Evolutionary conservation across 305 asterid genomes (phyloP), one percentile per base, ranked within the genome.

Genomic region (Euphrasia arctica): DNA sequence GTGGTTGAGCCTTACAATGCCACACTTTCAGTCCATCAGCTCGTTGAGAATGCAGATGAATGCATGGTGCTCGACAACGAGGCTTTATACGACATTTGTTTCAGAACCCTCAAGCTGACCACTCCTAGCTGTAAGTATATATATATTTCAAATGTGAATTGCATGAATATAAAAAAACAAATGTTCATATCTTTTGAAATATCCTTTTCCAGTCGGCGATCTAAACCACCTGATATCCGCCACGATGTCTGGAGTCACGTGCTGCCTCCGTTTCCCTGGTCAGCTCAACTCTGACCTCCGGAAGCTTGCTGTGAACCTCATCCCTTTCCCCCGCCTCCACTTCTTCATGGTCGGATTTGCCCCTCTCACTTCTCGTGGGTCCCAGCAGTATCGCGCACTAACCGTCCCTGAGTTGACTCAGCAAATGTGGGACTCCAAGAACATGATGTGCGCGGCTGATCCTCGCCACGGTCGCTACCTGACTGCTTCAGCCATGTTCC

Each of bases 1-100:
- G 95, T 88, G 66, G 95, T 88, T 11, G 95, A 88, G 79, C 95
- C 95, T 11, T 88, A 88, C 55, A 88, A 88, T 72, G 95, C 95
- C 45, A 88, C 95, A 3, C 93, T 88, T 61, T 83, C 95, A 0
- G 95, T 88, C 77, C 95, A 88, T 75, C 95, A 88, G 85, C 95
- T 88, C 34, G 95, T 87, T 31, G 95, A 88, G 74, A 88, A 88
- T 77, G 90, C 95, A 54, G 93, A 88, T 77, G 95, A 88, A 61
- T 85, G 90, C 85, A 85, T 87, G 95, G 95, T 83, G 70, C 88
- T 86, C 25, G 95, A 86, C 70, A 85, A 85, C 28, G 91, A 85
- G 73, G 94, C 94, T 74, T 67, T 86, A 10, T 86, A 86, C 64
- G 95, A 86, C 72, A 83, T 86, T 55, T 86, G 95, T 67, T 86